Evolutionary conservation across 805 yeast genomes (phyloP), one percentile per base, ranked within the genome.

Genomic region (Schwanniomyces pseudopolymorphus): DNA sequence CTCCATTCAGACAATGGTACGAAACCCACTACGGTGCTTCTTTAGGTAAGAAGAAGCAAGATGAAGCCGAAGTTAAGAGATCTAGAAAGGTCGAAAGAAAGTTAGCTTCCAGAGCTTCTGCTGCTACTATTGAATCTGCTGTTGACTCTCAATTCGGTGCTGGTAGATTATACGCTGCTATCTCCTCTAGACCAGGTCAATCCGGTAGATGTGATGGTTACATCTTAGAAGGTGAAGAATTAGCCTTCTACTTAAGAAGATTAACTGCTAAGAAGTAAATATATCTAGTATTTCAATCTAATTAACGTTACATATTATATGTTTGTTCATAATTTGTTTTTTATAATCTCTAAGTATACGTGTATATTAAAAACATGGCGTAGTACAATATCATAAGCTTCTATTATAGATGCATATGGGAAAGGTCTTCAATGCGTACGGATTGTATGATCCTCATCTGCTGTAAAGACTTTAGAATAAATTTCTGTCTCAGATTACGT

Each of bases 181-280:
- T 94, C 75, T 90, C 99, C 62, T 94, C 99, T 51, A 90, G 99
- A 85, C 99, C 99, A 77, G 99, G 99, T 79, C 99, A 94, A 85
- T 87, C 96, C 63, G 99, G 99, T 80, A 95, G 99, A 84, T 86
- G 90, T 81, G 99, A 94, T 78, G 99, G 99, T 81, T 94, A 94
- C 95, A 87, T 94, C 81, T 88, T 94, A 77, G 99, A 94, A 85
- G 99, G 99, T 81, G 99, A 94, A 78, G 99, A 94, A 83, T 89
- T 94, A 79, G 98, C 98, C 77, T 94, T 94, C 96, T 94, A 94
- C 96, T 86, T 94, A 78, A 90, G 96, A 87, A 92, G 96, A 89
- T 84, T 94, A 80, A 85, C 96, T 78, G 95, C 97, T 76, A 92
- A 94, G 91, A 94, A 92, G 87, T 92, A 90, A 85, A 47, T 38